Evolutionary conservation across 352 stramenopile species (phyloP), one percentile per base, ranked within the genome.

Genomic region (Phytophthora kernoviae): DNA sequence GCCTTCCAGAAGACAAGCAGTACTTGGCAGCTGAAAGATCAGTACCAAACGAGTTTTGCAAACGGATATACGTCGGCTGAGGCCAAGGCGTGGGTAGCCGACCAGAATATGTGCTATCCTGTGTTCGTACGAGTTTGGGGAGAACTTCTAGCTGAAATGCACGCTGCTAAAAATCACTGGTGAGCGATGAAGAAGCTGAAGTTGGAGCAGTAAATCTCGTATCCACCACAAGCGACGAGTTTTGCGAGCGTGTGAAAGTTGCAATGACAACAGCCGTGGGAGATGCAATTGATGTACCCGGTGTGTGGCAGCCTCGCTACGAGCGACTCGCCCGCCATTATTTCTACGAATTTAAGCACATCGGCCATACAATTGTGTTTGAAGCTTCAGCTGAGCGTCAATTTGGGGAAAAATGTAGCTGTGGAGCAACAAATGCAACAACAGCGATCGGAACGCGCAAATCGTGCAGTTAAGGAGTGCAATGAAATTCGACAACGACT

Each of bases 321-420:
- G 58, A 81, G 24, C 75, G 79, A 2, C 58, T 88, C 20, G 77
- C 85, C 39, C 75, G 72, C 0, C 62, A 87, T 26, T 88, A 84
- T 46, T 91, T 79, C 42, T 93, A 88, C 54, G 83, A 93, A 52
- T 91, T 90, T 48, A 87, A 84, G 58, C 62, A 87, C 62, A 3
- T 85, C 1, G 83, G 83, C 0, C 83, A 93, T 26, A 47, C 62
- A 6, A 62, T 74, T 0, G 34, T 70, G 24, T 82, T 82, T 7
- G 62, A 83, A 18, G 68, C 49, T 20, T 39, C 26, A 21, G 43
- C 17, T 46, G 27, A 67, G 11, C 18, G 12, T 14, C 37, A 58
- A 17, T 17, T 44, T 54, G 44, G 21, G 11, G 24, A 20, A 53
- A 48, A 55, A 56, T 44, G 0, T 15, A 17, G 10, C 24, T 20